A percentile compares a stretch with the other conserved stretches of the same genome.
phyloP scores from a whole-genome alignment of 2,329 filamentous ascomycete genomes.

The Colletotrichum gloeosporioides region DNA sequence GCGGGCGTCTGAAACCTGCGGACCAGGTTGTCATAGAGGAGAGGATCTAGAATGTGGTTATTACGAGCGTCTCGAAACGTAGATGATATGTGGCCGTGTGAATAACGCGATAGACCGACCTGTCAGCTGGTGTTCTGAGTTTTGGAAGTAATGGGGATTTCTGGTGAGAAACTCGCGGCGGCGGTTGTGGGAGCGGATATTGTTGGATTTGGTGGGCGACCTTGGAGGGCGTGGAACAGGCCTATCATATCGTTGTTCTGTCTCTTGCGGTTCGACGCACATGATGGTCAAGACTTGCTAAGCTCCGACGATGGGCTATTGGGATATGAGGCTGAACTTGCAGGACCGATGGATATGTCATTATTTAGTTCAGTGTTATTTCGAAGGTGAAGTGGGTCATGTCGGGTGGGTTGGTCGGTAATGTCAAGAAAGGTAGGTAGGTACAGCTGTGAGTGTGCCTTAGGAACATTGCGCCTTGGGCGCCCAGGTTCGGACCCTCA shows the following conservation, averaged over 20 bases:
- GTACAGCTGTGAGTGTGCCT: not conserved
- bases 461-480: not conserved
- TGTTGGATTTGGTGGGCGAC: slow-evolving; percentile 44
- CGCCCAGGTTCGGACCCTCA: not conserved
- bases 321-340: not conserved
- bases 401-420: not conserved
- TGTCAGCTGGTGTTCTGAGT: slow-evolving; percentile 59
- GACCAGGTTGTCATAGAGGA: slow-evolving; percentile 83
- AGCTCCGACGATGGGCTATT: not conserved
- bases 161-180: slow-evolving; percentile 77
- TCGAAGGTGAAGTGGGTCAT: not conserved
- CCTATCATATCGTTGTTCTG: slow-evolving; percentile 27
- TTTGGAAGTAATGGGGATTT: slow-evolving; percentile 74
- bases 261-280: not conserved
- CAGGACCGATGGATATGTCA: not conserved
- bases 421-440: not conserved
- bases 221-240: slow-evolving; percentile 50
- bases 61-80: not conserved
- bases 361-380: not conserved
- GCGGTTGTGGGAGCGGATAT: slow-evolving; percentile 73
- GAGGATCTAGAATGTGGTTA: slow-evolving; percentile 60
- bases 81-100: not conserved
- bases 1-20: slow-evolving; percentile 75
- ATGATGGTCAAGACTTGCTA: not conserved
- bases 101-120: slow-evolving; percentile 37